Base-by-base conservation (phyloP, 768 basidiomycete species). In the Boletus fagicola region DNA sequence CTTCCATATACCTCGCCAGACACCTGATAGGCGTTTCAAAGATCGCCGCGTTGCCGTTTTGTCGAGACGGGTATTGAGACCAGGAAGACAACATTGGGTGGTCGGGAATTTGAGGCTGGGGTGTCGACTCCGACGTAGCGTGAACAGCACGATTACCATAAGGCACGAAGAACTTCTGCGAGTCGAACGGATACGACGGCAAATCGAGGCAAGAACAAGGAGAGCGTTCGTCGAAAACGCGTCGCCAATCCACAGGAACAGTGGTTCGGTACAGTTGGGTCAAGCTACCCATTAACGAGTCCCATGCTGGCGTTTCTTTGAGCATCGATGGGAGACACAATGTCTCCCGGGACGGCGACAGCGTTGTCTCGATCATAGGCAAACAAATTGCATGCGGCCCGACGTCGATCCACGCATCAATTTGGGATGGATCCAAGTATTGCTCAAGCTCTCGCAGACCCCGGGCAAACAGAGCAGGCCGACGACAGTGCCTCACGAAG, bases 131-230 rank as follows among this genome's bases (percentile, higher is more conserved):
- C 30, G 51, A 4, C 9, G 46, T 11, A 24, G 28, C 42, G 11
- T 22, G 31, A 33, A 22, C 7, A 0, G 33, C n/a, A 24, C 43
- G 58, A 10, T 80, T 79, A 36, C 69, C 61, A 65, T 74, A 85
- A 0, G 72, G 67, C 2, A 84, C 77, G 86, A 85, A 88, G 65
- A 83, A 88, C 24, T 73, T 78, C 4, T 76, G 74, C 46, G 72
- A 73, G 11, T 78, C 72, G 61, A 88, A 87, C 1, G 87, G 86
- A 67, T 90, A 90, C 4, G 78, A 72, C 0, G 88, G 88, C 12
- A 89, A 69, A 56, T 77, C 78, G n/a, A 79, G 62, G 58, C 81
- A 81, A 4, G 72, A 68, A 10, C 72, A 68, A 9, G 74, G 54
- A 0, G 75, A 60, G 7, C 84, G 54, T 55, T 83, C 78, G 0